These are phyloP conservation scores for Corylus avellana DNA, from an alignment of 306 rosid species.

Conservation along the genomic window DNA sequence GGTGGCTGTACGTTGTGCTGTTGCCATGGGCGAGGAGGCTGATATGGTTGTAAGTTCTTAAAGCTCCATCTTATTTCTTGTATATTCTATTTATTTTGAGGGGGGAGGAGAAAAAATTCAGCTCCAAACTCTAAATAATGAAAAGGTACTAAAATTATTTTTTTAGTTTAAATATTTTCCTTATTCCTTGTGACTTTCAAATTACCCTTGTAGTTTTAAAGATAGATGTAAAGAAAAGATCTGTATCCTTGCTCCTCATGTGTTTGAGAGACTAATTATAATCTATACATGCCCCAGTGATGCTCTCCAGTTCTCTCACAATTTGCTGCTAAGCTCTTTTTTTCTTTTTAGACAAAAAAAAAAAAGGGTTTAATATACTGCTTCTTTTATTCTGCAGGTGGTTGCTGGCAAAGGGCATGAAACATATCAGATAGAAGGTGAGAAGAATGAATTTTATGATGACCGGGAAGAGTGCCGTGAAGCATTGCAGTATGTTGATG, in stretches of 20 bases:
- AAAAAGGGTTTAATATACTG: constrained; percentile 9
- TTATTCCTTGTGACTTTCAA: not conserved
- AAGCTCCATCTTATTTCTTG: constrained; percentile 35
- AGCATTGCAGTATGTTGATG: constrained; percentile 92
- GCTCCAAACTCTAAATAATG: not conserved
- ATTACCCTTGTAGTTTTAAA: not conserved
- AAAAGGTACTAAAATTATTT: not conserved
- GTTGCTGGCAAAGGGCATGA: constrained; percentile 97
- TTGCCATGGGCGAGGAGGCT: constrained; percentile 99
- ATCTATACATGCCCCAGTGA: not conserved
- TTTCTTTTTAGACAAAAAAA: not conserved
- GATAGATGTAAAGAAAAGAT: not conserved
- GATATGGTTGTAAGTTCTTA: constrained; percentile 88
- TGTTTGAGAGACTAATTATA: not conserved
- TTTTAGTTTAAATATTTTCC: not conserved
- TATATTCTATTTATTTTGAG: not conserved
- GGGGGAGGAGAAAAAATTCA: not conserved
- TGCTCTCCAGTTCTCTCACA: not conserved
- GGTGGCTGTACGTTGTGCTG: constrained; percentile 90
- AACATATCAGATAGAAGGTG: constrained; percentile 76
- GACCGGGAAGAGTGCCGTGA: constrained; percentile 95
- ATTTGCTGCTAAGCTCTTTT: not conserved
- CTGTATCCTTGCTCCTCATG: not conserved
- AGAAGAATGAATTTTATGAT: constrained; percentile 75
- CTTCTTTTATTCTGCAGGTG: constrained; percentile 55